These are phyloP conservation scores for Moricandia moricandioides DNA, from an alignment of 345 rosid species.

Conservation along the genomic window DNA sequence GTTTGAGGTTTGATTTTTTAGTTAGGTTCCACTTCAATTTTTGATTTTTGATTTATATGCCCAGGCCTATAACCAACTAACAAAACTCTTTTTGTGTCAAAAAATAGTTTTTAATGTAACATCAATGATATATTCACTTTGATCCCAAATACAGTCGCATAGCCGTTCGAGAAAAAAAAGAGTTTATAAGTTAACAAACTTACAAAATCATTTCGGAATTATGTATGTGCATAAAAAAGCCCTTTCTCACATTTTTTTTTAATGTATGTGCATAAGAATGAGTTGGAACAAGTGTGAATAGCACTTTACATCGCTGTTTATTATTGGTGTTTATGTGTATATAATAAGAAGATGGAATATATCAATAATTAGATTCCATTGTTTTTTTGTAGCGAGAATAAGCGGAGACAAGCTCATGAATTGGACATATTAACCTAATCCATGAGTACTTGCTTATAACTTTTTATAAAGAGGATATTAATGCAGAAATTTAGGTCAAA, in stretches of 20 bases:
- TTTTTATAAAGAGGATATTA: constrained; percentile 18
- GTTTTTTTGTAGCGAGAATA: constrained; percentile 28
- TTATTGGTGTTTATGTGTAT: constrained; percentile 11
- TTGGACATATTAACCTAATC: constrained; percentile 34
- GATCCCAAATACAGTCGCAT: background rate
- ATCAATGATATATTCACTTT: background rate
- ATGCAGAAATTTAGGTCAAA: constrained; percentile 35
- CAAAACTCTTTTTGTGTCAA: background rate
- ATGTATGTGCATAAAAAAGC: background rate
- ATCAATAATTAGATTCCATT: constrained; percentile 30
- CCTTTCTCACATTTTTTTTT: too few relatives aligned
- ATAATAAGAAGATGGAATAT: constrained; percentile 19
- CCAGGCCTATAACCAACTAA: background rate
- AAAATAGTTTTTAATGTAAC: background rate
- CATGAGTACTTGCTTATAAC: constrained; percentile 32
- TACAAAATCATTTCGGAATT: background rate
- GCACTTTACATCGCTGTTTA: background rate
- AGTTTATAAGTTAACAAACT: background rate
- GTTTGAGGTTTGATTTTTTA: too few relatives aligned
- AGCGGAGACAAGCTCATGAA: constrained; percentile 36
- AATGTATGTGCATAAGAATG: background rate
- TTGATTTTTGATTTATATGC: too few relatives aligned
- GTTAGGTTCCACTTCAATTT: too few relatives aligned
- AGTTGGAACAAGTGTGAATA: background rate
- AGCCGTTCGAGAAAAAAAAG: background rate